Evolutionary conservation across 2,329 filamentous ascomycete species (phyloP).

Genomic region (Ascochyta pisi): DNA sequence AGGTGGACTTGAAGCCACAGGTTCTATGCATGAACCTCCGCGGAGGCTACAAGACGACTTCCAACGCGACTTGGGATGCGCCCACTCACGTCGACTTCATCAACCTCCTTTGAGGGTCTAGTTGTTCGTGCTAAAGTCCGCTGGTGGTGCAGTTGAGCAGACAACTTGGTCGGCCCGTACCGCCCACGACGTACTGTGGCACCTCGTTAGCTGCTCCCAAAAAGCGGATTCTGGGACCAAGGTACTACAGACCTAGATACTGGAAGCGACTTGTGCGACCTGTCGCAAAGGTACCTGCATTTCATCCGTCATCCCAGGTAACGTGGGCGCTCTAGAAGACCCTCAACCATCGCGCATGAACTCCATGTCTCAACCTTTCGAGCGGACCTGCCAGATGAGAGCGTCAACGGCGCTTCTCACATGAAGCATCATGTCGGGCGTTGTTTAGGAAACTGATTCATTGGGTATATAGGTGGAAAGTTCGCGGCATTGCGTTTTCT

Average conservation of each 20-base stretch:
- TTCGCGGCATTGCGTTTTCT: constrained; percentile 24
- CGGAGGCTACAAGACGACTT: not conserved
- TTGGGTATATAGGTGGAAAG: constrained; percentile 31
- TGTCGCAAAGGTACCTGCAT: constrained; percentile 36
- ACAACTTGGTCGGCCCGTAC: constrained; percentile 11
- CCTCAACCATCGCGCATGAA: constrained; percentile 28
- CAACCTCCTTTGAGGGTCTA: not conserved
- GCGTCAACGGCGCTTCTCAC: constrained; percentile 25
- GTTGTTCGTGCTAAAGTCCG: not conserved
- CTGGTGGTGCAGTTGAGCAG: not conserved
- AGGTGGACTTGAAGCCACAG: constrained; percentile 1
- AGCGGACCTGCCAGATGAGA: constrained; percentile 36
- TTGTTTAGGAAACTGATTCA: constrained; percentile 13
- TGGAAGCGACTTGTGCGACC: constrained; percentile 25
- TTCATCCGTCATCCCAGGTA: constrained; percentile 26
- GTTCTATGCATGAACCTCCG: not conserved
- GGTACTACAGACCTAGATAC: constrained; percentile 23
- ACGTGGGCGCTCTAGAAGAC: constrained; percentile 28
- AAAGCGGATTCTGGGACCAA: constrained; percentile 12
- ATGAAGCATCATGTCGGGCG: constrained; percentile 25
- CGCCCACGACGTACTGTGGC: constrained; percentile 14
- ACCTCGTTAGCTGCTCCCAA: constrained; percentile 13
- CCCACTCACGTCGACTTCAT: not conserved
- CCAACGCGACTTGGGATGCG: not conserved
- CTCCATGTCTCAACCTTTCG: constrained; percentile 28